Percentiles rank a stretch among this genome's conserved stretches.
phyloP scores from a whole-genome alignment of 2,329 filamentous ascomycete species.

The Aspergillus glaucus region DNA sequence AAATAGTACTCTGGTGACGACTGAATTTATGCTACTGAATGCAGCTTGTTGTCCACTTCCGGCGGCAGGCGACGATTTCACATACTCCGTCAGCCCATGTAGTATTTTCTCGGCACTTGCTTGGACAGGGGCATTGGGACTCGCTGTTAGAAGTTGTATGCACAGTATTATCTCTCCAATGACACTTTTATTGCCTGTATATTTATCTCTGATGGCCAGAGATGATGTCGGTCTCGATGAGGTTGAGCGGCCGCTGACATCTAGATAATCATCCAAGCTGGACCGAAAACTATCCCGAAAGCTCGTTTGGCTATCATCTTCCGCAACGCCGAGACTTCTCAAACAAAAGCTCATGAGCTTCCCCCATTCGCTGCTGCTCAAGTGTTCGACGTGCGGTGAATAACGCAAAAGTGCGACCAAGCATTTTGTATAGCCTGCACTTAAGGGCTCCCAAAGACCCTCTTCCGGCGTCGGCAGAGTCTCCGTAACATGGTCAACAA shows the following conservation, averaged over 20 bases:
- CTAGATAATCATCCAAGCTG: conserved; percentile 20
- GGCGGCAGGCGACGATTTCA: conserved; percentile 55
- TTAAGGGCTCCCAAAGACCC: conserved; percentile 61
- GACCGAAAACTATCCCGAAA: conserved; percentile 22
- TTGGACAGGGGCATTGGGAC: conserved; percentile 61
- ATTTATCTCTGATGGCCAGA: conserved; percentile 19
- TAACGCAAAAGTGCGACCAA: conserved; percentile 65
- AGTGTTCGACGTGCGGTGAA: conserved; percentile 71
- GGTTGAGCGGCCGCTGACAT: conserved; percentile 22
- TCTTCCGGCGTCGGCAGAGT: conserved; percentile 59
- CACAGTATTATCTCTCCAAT: conserved; percentile 58
- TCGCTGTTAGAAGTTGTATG: conserved; percentile 57
- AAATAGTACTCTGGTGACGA: conserved; percentile 60
- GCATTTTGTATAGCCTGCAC: conserved; percentile 71
- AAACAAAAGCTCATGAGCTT: conserved; percentile 63
- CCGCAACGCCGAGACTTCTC: conserved; percentile 47
- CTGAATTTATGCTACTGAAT: conserved; percentile 67
- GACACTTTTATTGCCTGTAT: conserved; percentile 27
- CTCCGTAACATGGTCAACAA: conserved; percentile 77
- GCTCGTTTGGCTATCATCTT: conserved; percentile 23
- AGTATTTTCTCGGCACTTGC: conserved; percentile 53
- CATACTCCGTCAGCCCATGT: conserved; percentile 51
- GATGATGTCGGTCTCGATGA: conserved; percentile 24
- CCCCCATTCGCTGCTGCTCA: conserved; percentile 64
- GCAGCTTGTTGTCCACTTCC: conserved; percentile 63